Evolutionary conservation across 805 yeast genomes (phyloP).

Genomic region (Schwanniomyces yamadae): DNA sequence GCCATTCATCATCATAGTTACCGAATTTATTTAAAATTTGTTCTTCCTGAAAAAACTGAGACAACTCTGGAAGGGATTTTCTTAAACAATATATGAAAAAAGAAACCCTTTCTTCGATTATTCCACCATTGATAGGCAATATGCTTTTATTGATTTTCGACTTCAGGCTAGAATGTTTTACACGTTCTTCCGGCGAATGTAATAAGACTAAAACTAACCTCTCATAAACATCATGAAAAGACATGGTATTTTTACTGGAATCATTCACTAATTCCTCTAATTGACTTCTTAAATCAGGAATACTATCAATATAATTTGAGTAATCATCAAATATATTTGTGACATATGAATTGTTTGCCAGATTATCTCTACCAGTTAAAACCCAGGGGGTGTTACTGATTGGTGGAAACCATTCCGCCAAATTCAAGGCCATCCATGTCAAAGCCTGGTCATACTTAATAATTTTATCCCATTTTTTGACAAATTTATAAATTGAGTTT

Average conservation of each 20-base stretch:
- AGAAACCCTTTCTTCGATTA: slow-evolving; percentile 63
- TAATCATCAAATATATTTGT: slow-evolving; percentile 38
- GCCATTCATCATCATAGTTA: slow-evolving; percentile 77
- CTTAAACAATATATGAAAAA: slow-evolving; percentile 65
- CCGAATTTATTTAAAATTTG: slow-evolving; percentile 61
- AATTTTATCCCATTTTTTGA: slow-evolving; percentile 74
- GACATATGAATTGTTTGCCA: slow-evolving; percentile 25
- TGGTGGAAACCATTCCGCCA: slow-evolving; percentile 89
- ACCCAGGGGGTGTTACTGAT: slow-evolving; percentile 52
- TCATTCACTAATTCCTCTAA: slow-evolving; percentile 25
- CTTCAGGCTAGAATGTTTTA: slow-evolving; percentile 5
- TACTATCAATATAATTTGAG: slow-evolving; percentile 34
- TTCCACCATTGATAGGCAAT: slow-evolving; percentile 58
- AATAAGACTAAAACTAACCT: slow-evolving; percentile 70
- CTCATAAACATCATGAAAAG: slow-evolving; percentile 71
- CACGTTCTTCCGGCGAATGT: slow-evolving; percentile 62
- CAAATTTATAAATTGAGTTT: slow-evolving; percentile 59
- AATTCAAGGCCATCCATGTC: slow-evolving; percentile 83
- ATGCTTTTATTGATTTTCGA: slow-evolving; percentile 33
- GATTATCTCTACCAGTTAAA: slow-evolving; percentile 51
- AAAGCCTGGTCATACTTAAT: slow-evolving; percentile 79
- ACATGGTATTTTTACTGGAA: slow-evolving; percentile 34
- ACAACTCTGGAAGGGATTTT: slow-evolving; percentile 69
- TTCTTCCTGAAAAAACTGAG: slow-evolving; percentile 76
- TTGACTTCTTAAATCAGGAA: slow-evolving; percentile 23